phyloP scores from a whole-genome alignment of 169 alveolate genomes.

The Plasmodium adleri region DNA sequence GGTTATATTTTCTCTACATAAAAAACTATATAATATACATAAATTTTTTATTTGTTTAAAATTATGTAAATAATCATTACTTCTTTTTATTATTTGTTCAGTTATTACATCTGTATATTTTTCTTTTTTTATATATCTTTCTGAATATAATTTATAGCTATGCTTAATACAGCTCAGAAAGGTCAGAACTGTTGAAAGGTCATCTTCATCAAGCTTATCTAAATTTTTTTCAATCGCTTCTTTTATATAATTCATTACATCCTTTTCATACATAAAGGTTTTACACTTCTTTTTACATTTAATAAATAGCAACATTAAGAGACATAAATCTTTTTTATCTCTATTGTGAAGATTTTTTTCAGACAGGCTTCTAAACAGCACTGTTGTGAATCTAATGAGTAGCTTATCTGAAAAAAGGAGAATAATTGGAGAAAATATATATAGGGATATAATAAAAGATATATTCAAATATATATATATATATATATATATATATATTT shows the following conservation, averaged over 20 bases:
- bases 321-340: slow-evolving; percentile 50
- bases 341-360: not conserved
- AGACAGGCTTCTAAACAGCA: slow-evolving; percentile 23
- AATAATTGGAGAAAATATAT: not conserved
- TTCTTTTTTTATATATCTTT: slow-evolving; percentile 12
- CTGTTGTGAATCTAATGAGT: slow-evolving; percentile 28
- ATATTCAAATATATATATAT: slow-evolving; percentile 8
- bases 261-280: slow-evolving; percentile 24
- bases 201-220: slow-evolving; percentile 60
- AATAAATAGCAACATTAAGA: slow-evolving; percentile 35
- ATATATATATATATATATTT: not conserved
- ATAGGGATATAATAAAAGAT: too few species aligned
- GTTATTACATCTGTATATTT: slow-evolving; percentile 15
- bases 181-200: slow-evolving; percentile 51
- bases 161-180: slow-evolving; percentile 30
- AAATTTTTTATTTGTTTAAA: slow-evolving; percentile 60
- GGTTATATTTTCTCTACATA: slow-evolving; percentile 66
- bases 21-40: slow-evolving; percentile 52
- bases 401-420: slow-evolving; percentile 28
- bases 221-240: slow-evolving; percentile 43
- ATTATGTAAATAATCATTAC: slow-evolving; percentile 50
- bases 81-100: slow-evolving; percentile 25
- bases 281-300: slow-evolving; percentile 49
- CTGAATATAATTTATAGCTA: slow-evolving; percentile 34
- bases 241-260: slow-evolving; percentile 29